Evolutionary conservation across 768 basidiomycete genomes (phyloP), one percentile per base, ranked within the genome.

Genomic region (Kockovaella imperatae): DNA sequence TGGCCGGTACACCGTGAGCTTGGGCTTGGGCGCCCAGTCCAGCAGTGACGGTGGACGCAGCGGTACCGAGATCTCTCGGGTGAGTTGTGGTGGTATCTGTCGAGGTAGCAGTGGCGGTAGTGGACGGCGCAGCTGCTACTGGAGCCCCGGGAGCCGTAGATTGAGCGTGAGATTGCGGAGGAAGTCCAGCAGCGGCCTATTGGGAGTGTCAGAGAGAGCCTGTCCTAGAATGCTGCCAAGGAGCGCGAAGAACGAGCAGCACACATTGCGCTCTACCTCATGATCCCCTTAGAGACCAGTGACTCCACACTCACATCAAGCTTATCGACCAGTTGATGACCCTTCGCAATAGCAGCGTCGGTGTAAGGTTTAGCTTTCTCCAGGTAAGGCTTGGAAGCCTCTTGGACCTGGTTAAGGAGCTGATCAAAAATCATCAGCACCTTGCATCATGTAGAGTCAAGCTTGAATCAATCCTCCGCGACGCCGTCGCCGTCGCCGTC

Each of bases 311-410:
- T 38, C 18, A 38, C 36, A 8, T 38, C 36, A 8, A 55, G 56
- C 28, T 40, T 58, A 40, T 69, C 62, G 20, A 65, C 48, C n/a
- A 69, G 42, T 28, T 63, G 54, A 35, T 67, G 51, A 30, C 61
- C 57, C 43, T 67, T 69, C 47, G 53, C 57, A 13, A 52, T 49
- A 5, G 58, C 63, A 25, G 60, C 59, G 25, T 65, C 65, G 21
- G 61, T 58, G 39, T 69, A 69, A 23, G 67, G 67, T 40, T 60
- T 60, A n/a, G 62, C n/a, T n/a, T n/a, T n/a, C n/a, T n/a, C n/a
- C n/a, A n/a, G n/a, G n/a, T n/a, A n/a, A n/a, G n/a, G n/a, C n/a
- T n/a, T 53, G 25, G 50, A 58, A 11, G 57, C 59, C 29, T n/a
- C n/a, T n/a, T 65, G 59, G 5, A 64, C 60, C 42, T 67, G 64